phyloP scores from a whole-genome alignment of 2,329 filamentous ascomycete genomes.

The Sclerotinia borealis region DNA sequence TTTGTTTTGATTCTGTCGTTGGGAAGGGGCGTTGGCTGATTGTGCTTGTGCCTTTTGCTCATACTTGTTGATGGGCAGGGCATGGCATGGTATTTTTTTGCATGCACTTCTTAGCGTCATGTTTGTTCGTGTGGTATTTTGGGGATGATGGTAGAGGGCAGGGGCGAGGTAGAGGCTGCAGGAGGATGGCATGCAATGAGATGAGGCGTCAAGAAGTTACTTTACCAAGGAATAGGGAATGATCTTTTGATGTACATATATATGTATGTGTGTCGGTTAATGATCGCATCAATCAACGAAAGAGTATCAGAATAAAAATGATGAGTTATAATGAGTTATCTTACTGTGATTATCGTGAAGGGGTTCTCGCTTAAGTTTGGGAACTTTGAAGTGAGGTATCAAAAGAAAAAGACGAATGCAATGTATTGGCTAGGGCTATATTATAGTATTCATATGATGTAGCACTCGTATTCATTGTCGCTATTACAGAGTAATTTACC shows the following conservation, averaged over 20 bases:
- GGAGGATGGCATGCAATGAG: neutral
- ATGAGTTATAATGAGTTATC: neutral
- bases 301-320: neutral
- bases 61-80: neutral
- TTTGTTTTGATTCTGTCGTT: neutral
- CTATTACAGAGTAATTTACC: too few species aligned
- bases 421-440: too few species aligned
- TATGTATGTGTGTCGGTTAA: neutral
- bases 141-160: neutral
- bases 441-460: too few species aligned
- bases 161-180: neutral
- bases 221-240: neutral
- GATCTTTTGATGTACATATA: slow-evolving; percentile 1
- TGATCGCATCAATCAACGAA: neutral
- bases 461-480: too few species aligned
- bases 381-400: too few species aligned
- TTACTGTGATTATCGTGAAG: neutral
- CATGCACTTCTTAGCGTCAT: neutral
- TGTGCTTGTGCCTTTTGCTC: neutral
- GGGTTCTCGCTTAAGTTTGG: neutral
- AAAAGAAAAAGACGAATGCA: too few species aligned
- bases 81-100: neutral
- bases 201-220: neutral
- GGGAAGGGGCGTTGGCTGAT: neutral
- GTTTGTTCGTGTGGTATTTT: neutral